A percentile compares a stretch with the other conserved stretches of the same genome.
Evolutionary conservation across 148 eudicot species (phyloP).

Genomic region (Selenicereus undatus): DNA sequence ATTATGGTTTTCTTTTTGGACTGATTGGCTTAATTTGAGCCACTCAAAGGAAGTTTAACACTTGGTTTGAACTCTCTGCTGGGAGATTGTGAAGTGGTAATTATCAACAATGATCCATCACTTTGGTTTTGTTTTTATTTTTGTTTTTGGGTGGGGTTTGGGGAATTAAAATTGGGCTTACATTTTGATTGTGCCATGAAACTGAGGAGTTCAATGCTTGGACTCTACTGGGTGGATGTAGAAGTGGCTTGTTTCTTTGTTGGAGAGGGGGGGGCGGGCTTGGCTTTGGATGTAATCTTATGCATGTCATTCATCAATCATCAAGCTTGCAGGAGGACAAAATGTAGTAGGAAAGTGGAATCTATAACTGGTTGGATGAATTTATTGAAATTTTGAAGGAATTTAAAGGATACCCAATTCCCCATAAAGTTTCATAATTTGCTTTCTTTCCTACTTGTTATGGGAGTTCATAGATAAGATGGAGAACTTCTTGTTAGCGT

Average conservation of each 20-base stretch:
- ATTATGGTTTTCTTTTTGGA: neutral
- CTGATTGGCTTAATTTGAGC: neutral
- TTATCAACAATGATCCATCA: neutral
- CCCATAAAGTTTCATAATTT: too few relatives aligned
- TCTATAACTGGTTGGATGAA: neutral
- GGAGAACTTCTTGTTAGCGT: neutral
- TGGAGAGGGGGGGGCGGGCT: too few relatives aligned
- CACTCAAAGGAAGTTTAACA: neutral
- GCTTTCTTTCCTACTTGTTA: too few relatives aligned
- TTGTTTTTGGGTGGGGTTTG: neutral
- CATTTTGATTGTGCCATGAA: constrained; percentile 2
- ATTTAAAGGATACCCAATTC: too few relatives aligned
- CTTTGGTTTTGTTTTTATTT: neutral
- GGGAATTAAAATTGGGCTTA: neutral
- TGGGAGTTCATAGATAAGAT: too few relatives aligned
- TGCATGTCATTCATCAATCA: neutral
- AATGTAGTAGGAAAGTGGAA: neutral
- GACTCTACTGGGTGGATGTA: neutral
- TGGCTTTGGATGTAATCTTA: neutral
- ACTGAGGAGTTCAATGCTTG: constrained; percentile 5
- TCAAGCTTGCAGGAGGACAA: neutral
- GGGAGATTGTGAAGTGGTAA: neutral
- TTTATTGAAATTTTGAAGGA: too few relatives aligned
- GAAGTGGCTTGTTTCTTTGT: neutral
- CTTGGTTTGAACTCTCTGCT: neutral